Evolutionary conservation across 441 rosid species (phyloP).

Genomic region (Croton laevigatus): DNA sequence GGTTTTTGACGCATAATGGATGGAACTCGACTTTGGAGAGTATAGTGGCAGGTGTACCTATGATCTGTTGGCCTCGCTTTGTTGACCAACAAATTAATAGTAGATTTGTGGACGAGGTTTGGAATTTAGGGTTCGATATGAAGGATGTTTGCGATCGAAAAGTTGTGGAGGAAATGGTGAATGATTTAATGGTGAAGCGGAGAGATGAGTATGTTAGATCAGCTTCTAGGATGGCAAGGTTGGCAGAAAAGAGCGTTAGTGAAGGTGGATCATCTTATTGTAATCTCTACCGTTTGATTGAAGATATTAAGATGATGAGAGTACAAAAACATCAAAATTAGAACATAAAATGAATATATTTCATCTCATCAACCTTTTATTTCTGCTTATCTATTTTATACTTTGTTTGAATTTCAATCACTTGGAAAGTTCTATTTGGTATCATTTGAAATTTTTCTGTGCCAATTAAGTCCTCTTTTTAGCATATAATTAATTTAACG

Average conservation of each 20-base stretch:
- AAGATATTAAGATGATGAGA: constrained; percentile 20
- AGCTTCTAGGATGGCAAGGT: constrained; percentile 19
- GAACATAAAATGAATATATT: neutral
- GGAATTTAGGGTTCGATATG: constrained; percentile 25
- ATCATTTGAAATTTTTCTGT: too few species aligned
- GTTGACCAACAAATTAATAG: constrained; percentile 22
- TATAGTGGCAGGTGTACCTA: constrained; percentile 17
- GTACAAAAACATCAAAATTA: neutral
- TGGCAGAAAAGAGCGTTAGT: neutral
- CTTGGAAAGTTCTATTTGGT: too few species aligned
- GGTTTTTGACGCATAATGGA: constrained; percentile 21
- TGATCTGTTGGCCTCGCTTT: constrained; percentile 23
- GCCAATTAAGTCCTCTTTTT: too few species aligned
- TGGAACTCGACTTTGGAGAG: constrained; percentile 26
- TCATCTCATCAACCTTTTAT: too few species aligned
- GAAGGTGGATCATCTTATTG: constrained; percentile 26
- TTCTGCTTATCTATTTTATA: too few species aligned
- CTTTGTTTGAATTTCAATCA: too few species aligned
- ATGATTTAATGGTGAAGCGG: constrained; percentile 28
- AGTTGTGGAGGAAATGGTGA: constrained; percentile 22
- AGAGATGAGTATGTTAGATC: constrained; percentile 17
- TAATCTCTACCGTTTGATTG: constrained; percentile 18
- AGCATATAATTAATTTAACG: too few species aligned
- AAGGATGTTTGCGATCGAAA: constrained; percentile 24
- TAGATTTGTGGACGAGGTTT: constrained; percentile 15